Base-by-base conservation (phyloP, 2,329 filamentous ascomycete species). In the Apiospora arundinis region DNA sequence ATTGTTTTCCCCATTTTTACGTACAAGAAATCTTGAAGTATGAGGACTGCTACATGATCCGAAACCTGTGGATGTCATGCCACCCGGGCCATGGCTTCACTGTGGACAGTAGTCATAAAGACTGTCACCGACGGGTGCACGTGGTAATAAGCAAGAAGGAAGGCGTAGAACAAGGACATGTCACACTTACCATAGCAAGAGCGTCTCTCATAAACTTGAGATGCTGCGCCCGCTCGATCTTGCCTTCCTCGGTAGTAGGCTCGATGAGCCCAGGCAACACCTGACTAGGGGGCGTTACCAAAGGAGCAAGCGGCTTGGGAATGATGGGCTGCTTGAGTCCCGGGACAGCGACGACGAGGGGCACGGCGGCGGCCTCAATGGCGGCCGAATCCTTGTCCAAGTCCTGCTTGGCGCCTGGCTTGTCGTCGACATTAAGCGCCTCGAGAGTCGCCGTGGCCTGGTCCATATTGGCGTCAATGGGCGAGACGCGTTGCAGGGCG, bases 171-270 rank as follows among this genome's bases (percentile, higher is more conserved):
- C 40, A 56, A 11, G 48, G 46, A 23, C 21, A 56, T 16, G 42
- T 11, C 14, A 44, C 8, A 80, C 85, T 77, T 84, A 95, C 93
- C 94, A 97, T 97, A 75, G 91, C 88, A 75, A 98, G 88, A 73
- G 95, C 95, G 80, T 95, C 92, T 76, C 92, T 89, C 90, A 97
- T 97, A 83, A 95, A 97, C 60, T 79, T 81, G 71, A 86, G 82
- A 74, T 89, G 87, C 28, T 84, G 78, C 44, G 80, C 81, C 69
- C 80, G 81, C 73, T 87, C 85, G 49, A 78, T 78, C 71, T 80
- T 79, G 70, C 78, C 80, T 69, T 80, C 81, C 25, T 77, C 77
- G 8, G 78, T 78, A 71, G 75, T 76, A n/a, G 78, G 78, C 70
- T 80, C 79, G 63, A 80, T 76, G 42, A 80, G 68, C 40, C 79